Evolutionary conservation across 139 green algal species (phyloP).

Genomic region (Chlorella sp.): DNA sequence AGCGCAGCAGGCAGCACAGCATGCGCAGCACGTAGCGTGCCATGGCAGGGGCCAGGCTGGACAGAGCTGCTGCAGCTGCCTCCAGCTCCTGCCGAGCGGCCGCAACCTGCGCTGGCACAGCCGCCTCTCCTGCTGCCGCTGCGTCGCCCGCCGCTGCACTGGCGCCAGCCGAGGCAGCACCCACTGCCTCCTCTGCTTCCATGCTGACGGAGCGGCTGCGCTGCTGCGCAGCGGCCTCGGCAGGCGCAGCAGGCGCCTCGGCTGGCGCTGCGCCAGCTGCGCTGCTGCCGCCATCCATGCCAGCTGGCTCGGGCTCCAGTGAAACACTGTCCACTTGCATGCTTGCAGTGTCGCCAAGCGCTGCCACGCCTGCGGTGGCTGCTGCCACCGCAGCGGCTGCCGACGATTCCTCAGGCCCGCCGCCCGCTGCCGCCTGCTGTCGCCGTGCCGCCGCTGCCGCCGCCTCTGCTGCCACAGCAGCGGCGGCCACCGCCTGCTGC

Average conservation of each 20-base stretch:
- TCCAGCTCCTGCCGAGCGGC: background rate
- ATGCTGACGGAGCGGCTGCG: background rate
- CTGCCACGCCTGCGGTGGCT: too few species aligned
- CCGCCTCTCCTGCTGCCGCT: background rate
- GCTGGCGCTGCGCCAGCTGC: background rate
- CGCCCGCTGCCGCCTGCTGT: background rate
- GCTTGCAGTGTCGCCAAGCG: background rate
- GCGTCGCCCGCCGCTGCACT: background rate
- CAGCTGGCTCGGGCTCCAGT: background rate
- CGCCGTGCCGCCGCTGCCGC: background rate
- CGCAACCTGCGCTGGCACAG: background rate
- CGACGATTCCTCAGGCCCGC: background rate
- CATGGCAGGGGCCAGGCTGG: background rate
- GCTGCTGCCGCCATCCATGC: constrained; percentile 1
- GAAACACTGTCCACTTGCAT: constrained; percentile 6
- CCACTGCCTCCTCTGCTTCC: background rate
- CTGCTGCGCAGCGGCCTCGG: background rate
- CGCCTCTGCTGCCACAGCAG: background rate
- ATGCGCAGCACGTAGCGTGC: constrained; percentile 34
- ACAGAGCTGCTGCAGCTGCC: constrained; percentile 2
- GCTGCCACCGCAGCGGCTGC: background rate
- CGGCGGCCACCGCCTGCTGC: constrained; percentile 6
- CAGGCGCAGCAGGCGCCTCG: background rate
- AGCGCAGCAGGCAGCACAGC: constrained; percentile 28
- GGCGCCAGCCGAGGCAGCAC: background rate